Conservation (phyloP, 148 eudicot species). For the Euryodendron excelsum region DNA sequence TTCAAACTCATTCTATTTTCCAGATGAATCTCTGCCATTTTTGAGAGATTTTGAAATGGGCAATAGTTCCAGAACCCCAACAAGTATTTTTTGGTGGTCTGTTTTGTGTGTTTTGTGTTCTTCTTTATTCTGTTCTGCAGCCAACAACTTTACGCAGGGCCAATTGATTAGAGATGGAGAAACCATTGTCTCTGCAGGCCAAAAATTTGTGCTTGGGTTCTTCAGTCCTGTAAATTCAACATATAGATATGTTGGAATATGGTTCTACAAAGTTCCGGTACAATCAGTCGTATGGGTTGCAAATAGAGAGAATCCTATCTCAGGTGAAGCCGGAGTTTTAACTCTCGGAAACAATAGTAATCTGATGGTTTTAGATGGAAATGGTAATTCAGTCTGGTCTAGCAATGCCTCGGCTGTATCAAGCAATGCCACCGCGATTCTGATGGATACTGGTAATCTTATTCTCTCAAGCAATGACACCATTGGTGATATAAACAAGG, state of each 20-base stretch:
- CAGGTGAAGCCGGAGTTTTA: conserved; percentile 29
- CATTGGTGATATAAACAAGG: background rate
- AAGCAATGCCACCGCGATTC: conserved; percentile 20
- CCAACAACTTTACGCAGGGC: conserved; percentile 30
- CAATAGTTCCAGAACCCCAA: background rate
- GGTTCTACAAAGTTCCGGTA: conserved; percentile 35
- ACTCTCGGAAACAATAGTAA: conserved; percentile 37
- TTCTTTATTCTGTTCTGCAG: conserved; percentile 9
- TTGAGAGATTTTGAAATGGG: conserved; percentile 7
- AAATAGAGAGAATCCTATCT: conserved; percentile 54
- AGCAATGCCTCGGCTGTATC: conserved; percentile 21
- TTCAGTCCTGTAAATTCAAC: conserved; percentile 60
- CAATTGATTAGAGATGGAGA: conserved; percentile 40
- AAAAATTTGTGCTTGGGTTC: conserved; percentile 56
- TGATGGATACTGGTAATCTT: conserved; percentile 48
- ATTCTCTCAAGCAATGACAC: conserved; percentile 3
- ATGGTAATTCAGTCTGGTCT: conserved; percentile 35
- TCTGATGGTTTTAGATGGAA: conserved; percentile 35
- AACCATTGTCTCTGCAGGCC: conserved; percentile 40
- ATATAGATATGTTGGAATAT: conserved; percentile 61
- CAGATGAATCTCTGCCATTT: background rate
- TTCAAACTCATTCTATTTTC: background rate
- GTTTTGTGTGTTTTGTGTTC: background rate
- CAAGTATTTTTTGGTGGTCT: background rate
- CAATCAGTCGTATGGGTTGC: conserved; percentile 69